Base-by-base conservation (phyloP, 306 rosid genomes). In the Casuarina glauca region DNA sequence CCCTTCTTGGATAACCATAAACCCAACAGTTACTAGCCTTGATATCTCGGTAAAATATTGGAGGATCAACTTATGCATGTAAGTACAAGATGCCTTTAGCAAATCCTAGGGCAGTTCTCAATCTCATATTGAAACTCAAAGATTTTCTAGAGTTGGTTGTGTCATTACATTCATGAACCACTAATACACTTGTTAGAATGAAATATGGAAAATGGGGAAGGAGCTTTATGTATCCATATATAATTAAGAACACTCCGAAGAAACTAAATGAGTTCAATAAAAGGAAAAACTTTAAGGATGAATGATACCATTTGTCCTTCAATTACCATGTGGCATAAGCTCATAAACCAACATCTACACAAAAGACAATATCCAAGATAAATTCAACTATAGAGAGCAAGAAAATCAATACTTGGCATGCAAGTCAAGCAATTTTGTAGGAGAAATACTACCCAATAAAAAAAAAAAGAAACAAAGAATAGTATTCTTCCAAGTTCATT, bases 301-400 rank as follows among this genome's bases (percentile, higher is more conserved):
- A 77, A 51, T 78, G 72, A 49, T 91, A 95, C 99, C 96, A 88
- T 88, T 91, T 80, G 93, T 96, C 90, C 99, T 81, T 75, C 91
- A 89, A 49, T 98, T 87, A 70, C 97, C 94, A 81, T 91, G 90
- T 32, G 97, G 26, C 98, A 96, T 96, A 70, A 84, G 93, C 83
- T 96, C 98, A 80, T 93, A 96, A 58, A 88, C 93, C 85, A 96
- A 81, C 98, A 93, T 96, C 97, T 93, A 93, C 94, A 88, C 19
- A 74, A 63, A 82, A 60, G 84, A 77, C 69, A 38, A 38, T 15
- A 63, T 45, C 13, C 17, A 39, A n/a, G 6, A 35, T 41, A 75
- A 67, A 51, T 57, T 48, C 35, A 62, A 61, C 63, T 76, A 80
- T 15, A 66, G 26, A 82, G 71, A 53, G 69, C 73, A 75, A 61